Evolutionary conservation across 768 basidiomycete genomes (phyloP), one percentile per base, ranked within the genome.

Genomic region (Boletus eberwhitei): DNA sequence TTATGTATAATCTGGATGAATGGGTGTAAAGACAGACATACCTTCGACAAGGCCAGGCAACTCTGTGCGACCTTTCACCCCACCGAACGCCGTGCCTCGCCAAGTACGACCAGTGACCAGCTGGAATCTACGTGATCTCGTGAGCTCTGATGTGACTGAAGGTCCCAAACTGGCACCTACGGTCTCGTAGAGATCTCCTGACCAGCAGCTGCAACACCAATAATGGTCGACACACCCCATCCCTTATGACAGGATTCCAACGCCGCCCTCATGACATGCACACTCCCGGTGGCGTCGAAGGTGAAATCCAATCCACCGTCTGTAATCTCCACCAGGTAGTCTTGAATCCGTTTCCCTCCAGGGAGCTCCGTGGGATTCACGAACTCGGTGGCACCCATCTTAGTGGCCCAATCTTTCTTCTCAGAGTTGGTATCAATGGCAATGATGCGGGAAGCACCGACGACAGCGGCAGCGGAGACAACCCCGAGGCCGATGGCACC

Each of bases 171-270:
- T 5, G 36, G 31, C 22, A 74, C 88, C 71, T 65, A 90, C 81
- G 93, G 93, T 58, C 93, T 78, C 37, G 93, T 95, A 12, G 88
- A 81, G 58, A 95, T 93, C 73, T 98, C 97, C 65, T 97, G 87
- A 8, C 97, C 97, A 19, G 97, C 93, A 22, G 94, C 93, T 4
- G 97, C 97, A 39, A 99, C 97, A 56, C 96, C 96, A 55, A 99
- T 98, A 60, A 99, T 70, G 52, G 92, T 98, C 53, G 87, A 92
- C 40, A 98, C 87, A 62, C 97, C 97, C 97, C 97, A 99, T 14
- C 97, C 97, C 70, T 98, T 98, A 74, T 99, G 97, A 72, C 94
- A 98, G n/a, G 94, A 90, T 75, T 99, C 97, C 44, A 99, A 83
- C 24, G 97, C 97, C 46, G 87, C 77, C 57, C 95, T 85, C 95